Conservation (phyloP, 2,329 filamentous ascomycete species). For the Didymella segeticola region DNA sequence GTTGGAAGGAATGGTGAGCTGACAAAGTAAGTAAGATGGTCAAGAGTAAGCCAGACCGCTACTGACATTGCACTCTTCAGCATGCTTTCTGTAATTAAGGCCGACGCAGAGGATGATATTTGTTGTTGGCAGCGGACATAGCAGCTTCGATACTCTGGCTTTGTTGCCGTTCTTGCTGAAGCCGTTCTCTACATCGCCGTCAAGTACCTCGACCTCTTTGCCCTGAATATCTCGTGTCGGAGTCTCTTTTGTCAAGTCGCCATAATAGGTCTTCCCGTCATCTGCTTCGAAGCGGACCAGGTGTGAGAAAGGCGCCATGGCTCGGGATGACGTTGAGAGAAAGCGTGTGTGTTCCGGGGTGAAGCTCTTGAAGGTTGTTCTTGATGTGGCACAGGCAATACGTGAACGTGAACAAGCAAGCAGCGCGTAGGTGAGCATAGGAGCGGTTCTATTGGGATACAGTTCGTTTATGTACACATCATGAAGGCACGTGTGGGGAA, state of each 20-base stretch:
- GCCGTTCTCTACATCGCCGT: slow-evolving; percentile 37
- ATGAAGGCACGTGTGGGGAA: slow-evolving; percentile 7
- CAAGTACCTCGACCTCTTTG: slow-evolving; percentile 36
- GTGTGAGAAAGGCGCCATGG: slow-evolving; percentile 39
- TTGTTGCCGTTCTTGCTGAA: slow-evolving; percentile 39
- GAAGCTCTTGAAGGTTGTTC: neutral
- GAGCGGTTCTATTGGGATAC: neutral
- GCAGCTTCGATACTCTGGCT: slow-evolving; percentile 39
- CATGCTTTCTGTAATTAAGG: slow-evolving; percentile 45
- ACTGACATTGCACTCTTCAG: slow-evolving; percentile 41
- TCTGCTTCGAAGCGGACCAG: slow-evolving; percentile 43
- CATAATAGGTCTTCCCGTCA: slow-evolving; percentile 40
- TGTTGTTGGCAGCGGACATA: slow-evolving; percentile 37
- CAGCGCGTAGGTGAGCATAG: slow-evolving; percentile 5
- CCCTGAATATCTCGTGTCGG: slow-evolving; percentile 42
- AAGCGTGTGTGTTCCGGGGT: neutral
- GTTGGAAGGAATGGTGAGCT: slow-evolving; percentile 39
- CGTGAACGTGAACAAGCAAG: slow-evolving; percentile 1
- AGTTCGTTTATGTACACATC: slow-evolving; percentile 9
- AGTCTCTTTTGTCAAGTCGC: slow-evolving; percentile 39
- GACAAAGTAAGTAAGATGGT: neutral
- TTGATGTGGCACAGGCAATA: neutral
- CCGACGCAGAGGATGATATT: slow-evolving; percentile 45
- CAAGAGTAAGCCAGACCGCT: neutral
- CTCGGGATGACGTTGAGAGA: slow-evolving; percentile 8